Evolutionary conservation across 225 moss, liverwort and hornwort genomes (phyloP), one percentile per base, ranked within the genome.

Genomic region (Marchantia polymorpha): DNA sequence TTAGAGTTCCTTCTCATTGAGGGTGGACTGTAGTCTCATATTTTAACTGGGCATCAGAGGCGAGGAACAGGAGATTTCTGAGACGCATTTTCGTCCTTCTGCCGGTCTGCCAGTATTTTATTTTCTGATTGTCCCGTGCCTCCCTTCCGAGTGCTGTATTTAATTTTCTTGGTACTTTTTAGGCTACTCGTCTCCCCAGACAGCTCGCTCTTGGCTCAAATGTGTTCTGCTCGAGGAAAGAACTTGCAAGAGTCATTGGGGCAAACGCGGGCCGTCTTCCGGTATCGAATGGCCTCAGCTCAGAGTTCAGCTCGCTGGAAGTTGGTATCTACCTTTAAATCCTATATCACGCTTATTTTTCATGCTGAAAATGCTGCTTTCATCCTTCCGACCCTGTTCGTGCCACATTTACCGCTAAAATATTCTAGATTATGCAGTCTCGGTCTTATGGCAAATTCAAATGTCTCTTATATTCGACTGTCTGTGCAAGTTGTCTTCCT

Each of bases 221-320:
- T 12, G 26, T 14, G 54, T 52, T 29, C 14, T 11, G n/a, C 10
- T 10, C 52, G n/a, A 46, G 50, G 72, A 50, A 50, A 8, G 12
- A 27, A 53, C 54, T 27, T 27, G 74, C 74, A 74, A 76, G 59
- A 76, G 9, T 11, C 47, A 11, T 4, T n/a, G 50, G 52, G 15
- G 31, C 78, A 51, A 61, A 49, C 7, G 30, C 49, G n/a, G 13
- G n/a, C 10, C 50, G 58, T 81, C 53, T 61, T 52, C 69, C 69
- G 61, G 52, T 30, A 52, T 46, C 7, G 14, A 52, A 64, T 10
- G 48, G 17, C 25, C 59, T 81, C 85, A 69, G 12, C 30, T 60
- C 25, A 16, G 75, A 81, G 74, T 81, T 79, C 58, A 82, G 58
- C 76, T 79, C 79, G 48, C 29, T 82, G 72, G 82, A 73, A 85